Evolutionary conservation across 495 filamentous ascomycete species (phyloP).

Genomic region (Staphylotrichum tortipilum): DNA sequence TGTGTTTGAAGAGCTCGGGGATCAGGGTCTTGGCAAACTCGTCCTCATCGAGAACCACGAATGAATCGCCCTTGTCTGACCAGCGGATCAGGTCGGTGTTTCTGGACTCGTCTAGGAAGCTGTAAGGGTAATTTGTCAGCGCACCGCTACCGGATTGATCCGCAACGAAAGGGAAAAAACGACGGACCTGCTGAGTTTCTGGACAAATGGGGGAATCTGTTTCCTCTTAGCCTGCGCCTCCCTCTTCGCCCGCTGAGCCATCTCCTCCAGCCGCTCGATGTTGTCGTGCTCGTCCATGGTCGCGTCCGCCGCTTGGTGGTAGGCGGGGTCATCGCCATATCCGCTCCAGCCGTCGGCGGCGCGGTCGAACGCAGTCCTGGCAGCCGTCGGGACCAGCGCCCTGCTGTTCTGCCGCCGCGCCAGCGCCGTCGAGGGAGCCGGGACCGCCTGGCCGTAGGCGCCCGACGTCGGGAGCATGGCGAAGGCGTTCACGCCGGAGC

Average conservation of each 20-base stretch:
- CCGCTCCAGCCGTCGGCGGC: constrained; percentile 37
- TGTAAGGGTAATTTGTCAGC: constrained; percentile 32
- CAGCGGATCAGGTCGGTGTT: constrained; percentile 94
- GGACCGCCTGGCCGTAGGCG: constrained; percentile 29
- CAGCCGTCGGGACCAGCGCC: constrained; percentile 43
- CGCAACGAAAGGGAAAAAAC: neutral
- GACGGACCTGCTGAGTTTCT: constrained; percentile 89
- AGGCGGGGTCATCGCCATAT: constrained; percentile 41
- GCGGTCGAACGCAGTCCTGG: constrained; percentile 35
- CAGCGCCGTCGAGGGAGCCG: constrained; percentile 52
- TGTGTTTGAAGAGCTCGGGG: constrained; percentile 97
- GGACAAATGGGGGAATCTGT: constrained; percentile 94
- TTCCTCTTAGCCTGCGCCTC: constrained; percentile 81
- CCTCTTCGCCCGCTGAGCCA: constrained; percentile 65
- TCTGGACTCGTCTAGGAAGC: constrained; percentile 85
- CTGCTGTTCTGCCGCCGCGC: constrained; percentile 57
- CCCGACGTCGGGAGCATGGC: constrained; percentile 39
- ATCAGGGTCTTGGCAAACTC: constrained; percentile 98
- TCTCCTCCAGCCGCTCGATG: constrained; percentile 67
- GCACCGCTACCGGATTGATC: neutral
- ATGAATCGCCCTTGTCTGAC: constrained; percentile 93
- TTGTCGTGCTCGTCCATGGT: constrained; percentile 54
- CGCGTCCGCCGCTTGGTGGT: constrained; percentile 28
- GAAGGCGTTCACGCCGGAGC: constrained; percentile 30
- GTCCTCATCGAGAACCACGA: constrained; percentile 94